Evolutionary conservation across 163 green algal species (phyloP), one percentile per base, ranked within the genome.

Genomic region (Volvox carteri): DNA sequence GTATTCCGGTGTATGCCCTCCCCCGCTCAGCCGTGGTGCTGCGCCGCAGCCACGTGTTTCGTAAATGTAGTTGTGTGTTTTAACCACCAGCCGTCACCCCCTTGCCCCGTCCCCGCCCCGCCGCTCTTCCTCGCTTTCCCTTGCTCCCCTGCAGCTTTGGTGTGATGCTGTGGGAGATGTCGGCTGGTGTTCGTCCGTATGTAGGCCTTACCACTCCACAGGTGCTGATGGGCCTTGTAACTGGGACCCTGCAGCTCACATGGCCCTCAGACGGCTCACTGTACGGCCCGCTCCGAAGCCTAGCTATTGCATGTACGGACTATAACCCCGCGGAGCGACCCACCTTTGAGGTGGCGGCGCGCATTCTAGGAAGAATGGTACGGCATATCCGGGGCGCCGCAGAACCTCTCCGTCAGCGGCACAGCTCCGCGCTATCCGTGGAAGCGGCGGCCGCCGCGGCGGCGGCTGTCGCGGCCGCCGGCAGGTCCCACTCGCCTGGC

Each of bases 101-200:
- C n/a, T n/a, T n/a, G n/a, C n/a, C n/a, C n/a, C n/a, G n/a, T n/a
- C 19, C 58, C 72, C 41, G 18, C 25, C 72, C 72, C 35, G 41
- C 72, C 42, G 1, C 41, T 54, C 5, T 67, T 28, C 44, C 11
- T 5, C 25, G 44, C 44, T 5, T 30, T 44, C n/a, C 35, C 52
- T 19, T 42, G 37, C 37, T 39, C 37, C 25, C 35, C 14, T 67
- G 19, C 62, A 80, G 62, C n/a, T 89, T 89, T 21, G 86, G 86
- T 39, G 77, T 90, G 37, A 86, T 90, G 75, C 77, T 90, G 76
- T 90, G 86, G 86, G 86, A 90, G 86, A 74, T 86, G 60, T 41
- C 48, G 1, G 75, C 86, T 30, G 86, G 86, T 18, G 70, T 84
- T 52, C 50, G 84, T 6, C 84, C 84, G 25, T 89, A 89, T 72